phyloP scores from a whole-genome alignment of 495 filamentous ascomycete genomes.

The Xylaria flabelliformis region DNA sequence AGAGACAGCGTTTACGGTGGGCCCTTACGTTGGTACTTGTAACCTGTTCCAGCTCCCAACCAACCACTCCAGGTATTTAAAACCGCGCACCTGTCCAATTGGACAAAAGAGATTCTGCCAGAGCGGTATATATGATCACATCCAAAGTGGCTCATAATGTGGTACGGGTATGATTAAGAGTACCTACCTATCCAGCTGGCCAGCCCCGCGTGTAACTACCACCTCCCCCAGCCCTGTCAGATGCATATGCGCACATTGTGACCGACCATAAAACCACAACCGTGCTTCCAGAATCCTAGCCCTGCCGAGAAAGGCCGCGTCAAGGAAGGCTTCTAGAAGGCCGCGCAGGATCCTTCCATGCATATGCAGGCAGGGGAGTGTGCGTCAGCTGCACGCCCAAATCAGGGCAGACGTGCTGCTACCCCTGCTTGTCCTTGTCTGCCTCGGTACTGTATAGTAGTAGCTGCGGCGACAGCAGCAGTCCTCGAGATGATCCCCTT shows the following conservation, averaged over 20 bases:
- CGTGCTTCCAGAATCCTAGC: not conserved
- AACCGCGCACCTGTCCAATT: not conserved
- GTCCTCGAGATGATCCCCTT: not conserved
- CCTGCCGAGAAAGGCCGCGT: not conserved
- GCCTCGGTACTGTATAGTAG: slow-evolving; percentile 2
- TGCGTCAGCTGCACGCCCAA: not conserved
- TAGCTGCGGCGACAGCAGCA: not conserved
- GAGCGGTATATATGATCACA: not conserved
- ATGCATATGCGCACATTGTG: not conserved
- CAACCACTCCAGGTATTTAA: not conserved
- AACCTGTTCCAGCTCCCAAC: not conserved
- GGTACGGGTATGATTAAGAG: not conserved
- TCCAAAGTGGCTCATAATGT: not conserved
- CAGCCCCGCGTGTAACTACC: not conserved
- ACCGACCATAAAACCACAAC: not conserved
- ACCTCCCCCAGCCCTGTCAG: not conserved
- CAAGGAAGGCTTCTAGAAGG: slow-evolving; percentile 36
- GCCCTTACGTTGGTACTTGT: too few species aligned
- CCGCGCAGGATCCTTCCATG: slow-evolving; percentile 27
- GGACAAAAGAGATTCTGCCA: not conserved
- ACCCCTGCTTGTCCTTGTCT: not conserved
- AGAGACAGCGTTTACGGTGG: too few species aligned
- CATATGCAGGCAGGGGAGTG: not conserved
- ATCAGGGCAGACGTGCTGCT: slow-evolving; percentile 3
- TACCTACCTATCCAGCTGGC: not conserved